Evolutionary conservation across 208 protist species (phyloP).

Genomic region (Angomonas desouzai): DNA sequence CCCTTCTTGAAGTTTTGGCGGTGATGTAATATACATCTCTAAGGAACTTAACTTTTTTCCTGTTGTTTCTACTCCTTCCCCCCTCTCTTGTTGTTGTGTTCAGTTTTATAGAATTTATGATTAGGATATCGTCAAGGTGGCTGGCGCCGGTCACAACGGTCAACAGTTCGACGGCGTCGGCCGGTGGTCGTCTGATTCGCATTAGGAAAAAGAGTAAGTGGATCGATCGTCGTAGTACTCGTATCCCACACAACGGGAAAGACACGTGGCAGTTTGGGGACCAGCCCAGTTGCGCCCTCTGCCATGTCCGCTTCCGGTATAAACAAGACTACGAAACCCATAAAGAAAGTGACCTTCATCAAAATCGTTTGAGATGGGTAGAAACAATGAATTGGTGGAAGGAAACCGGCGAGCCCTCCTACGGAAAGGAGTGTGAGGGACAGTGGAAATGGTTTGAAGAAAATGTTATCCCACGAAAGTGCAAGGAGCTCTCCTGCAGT

Average conservation of each 20-base stretch:
- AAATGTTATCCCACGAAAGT: constrained; percentile 61
- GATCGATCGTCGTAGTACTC: constrained; percentile 81
- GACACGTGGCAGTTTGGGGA: constrained; percentile 84
- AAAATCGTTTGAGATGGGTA: constrained; percentile 78
- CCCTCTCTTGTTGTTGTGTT: constrained; percentile 4
- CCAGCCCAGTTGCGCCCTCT: constrained; percentile 84
- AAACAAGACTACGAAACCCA: constrained; percentile 90
- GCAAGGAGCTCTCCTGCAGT: constrained; percentile 47
- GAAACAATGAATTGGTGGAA: constrained; percentile 86
- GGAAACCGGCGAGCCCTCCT: constrained; percentile 67
- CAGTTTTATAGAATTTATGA: constrained; percentile 17
- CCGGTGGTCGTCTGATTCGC: constrained; percentile 76
- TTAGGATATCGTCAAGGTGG: constrained; percentile 30
- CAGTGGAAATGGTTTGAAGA: constrained; percentile 79
- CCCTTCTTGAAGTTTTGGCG: too few species aligned
- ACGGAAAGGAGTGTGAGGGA: constrained; percentile 31
- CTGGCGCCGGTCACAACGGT: constrained; percentile 67
- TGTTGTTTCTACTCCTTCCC: not conserved
- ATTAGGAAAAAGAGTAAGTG: constrained; percentile 89
- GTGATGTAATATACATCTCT: too few species aligned
- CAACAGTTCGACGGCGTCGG: constrained; percentile 73
- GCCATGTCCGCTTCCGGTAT: constrained; percentile 86
- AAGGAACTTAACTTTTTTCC: too few species aligned
- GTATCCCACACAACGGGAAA: constrained; percentile 83
- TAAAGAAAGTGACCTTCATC: constrained; percentile 87